A percentile compares a stretch with the other conserved stretches of the same genome.
Conservation (phyloP, 1,284 basidiomycete genomes). For the Ustilago tritici region DNA sequence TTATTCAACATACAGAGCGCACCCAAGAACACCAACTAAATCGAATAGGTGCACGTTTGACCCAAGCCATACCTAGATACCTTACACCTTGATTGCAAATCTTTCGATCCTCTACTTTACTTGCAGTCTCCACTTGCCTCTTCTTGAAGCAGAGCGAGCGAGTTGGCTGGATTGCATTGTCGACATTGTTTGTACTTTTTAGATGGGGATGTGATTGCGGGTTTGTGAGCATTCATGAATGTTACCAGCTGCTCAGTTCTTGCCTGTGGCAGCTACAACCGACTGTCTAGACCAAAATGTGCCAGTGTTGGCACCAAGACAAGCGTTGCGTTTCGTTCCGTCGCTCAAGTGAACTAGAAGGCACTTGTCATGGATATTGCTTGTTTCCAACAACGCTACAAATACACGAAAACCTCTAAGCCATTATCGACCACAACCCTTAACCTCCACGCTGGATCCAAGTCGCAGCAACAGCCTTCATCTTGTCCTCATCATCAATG, state of each 20-base stretch:
- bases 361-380: neutral
- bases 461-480: neutral
- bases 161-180: too few relatives aligned
- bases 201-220: too few relatives aligned
- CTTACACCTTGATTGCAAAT: neutral
- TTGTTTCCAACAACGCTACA: neutral
- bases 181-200: too few relatives aligned
- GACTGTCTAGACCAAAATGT: too few relatives aligned
- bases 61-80: neutral
- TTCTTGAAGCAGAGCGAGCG: too few relatives aligned
- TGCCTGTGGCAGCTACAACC: too few relatives aligned
- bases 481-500: slow-evolving; percentile 9
- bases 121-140: too few relatives aligned
- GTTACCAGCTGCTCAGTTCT: too few relatives aligned
- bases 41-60: slow-evolving; percentile 30
- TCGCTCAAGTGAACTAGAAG: neutral
- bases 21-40: slow-evolving; percentile 29
- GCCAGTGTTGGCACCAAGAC: too few relatives aligned
- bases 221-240: too few relatives aligned
- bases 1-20: neutral
- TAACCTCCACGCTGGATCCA: neutral
- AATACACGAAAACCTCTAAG: neutral
- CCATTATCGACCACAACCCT: neutral
- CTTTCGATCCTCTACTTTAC: too few relatives aligned
- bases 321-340: neutral